phyloP scores from a whole-genome alignment of 176 grass and related monocot species.

The Avena insularis region DNA sequence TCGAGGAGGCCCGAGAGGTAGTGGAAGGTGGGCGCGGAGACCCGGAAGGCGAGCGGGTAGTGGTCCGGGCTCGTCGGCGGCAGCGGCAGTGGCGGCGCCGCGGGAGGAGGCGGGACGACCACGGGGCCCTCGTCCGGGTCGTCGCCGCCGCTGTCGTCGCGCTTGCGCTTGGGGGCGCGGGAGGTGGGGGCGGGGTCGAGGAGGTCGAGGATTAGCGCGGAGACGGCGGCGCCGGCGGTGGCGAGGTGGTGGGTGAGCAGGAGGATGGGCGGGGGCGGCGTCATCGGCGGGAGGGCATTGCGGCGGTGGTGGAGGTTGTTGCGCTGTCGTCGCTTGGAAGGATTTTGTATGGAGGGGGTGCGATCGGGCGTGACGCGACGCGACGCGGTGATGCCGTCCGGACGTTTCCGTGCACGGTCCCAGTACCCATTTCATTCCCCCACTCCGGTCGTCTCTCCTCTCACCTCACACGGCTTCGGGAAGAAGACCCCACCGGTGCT shows the following conservation, averaged over 20 bases:
- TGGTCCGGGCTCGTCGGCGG: slow-evolving; percentile 60
- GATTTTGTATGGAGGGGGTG: slow-evolving; percentile 48
- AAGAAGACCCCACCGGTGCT: not conserved
- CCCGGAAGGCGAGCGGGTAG: slow-evolving; percentile 69
- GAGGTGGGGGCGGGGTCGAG: slow-evolving; percentile 15
- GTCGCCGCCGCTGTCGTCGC: not conserved
- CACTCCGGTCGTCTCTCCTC: not conserved
- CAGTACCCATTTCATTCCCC: not conserved
- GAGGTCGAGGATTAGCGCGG: slow-evolving; percentile 46
- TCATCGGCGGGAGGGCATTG: slow-evolving; percentile 50
- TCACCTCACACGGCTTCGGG: not conserved
- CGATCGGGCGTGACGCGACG: slow-evolving; percentile 39
- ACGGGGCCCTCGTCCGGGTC: not conserved
- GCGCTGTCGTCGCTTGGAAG: slow-evolving; percentile 41
- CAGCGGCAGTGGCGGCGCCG: not conserved
- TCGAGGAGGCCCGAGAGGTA: slow-evolving; percentile 84
- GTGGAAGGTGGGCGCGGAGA: slow-evolving; percentile 73
- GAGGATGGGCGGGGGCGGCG: slow-evolving; percentile 34
- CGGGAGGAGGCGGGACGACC: not conserved
- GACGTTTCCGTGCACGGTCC: slow-evolving; percentile 26
- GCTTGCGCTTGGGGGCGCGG: slow-evolving; percentile 50
- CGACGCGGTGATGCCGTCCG: not conserved
- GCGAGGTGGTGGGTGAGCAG: slow-evolving; percentile 32
- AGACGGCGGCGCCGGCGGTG: slow-evolving; percentile 32
- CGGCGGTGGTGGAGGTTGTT: slow-evolving; percentile 40